Base-by-base conservation (phyloP, 768 basidiomycete species). In the Asterophora lycoperdoides region DNA sequence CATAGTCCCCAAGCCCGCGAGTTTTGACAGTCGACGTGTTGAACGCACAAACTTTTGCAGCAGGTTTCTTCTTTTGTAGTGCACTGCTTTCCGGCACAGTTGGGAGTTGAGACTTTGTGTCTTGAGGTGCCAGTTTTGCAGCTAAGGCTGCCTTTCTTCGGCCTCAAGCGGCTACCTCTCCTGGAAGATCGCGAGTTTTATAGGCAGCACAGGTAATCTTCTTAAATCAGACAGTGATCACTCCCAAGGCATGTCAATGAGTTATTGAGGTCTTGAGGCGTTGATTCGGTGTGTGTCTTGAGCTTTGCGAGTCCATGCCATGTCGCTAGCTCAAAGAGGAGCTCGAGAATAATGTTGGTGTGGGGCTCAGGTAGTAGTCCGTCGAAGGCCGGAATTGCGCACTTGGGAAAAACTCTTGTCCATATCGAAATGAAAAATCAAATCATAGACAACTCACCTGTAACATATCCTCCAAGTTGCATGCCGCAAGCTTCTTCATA, bases 1-100 rank as follows among this genome's bases (percentile, higher is more conserved):
- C 47, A 36, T 70, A 69, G 42, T 74, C 63, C 0, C 64, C 67
- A 0, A 75, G 46, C 0, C 64, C 54, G 52, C 71, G 69, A 0
- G 58, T 29, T 35, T 73, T 75, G 51, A 61, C 65, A 2, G 65
- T 72, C 0, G 14, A 13, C 0, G 70, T 30, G 34, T 64, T 68
- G 35, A 68, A 61, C n/a, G n/a, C n/a, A n/a, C n/a, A n/a, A n/a
- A n/a, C n/a, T n/a, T n/a, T n/a, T n/a, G n/a, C n/a, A n/a, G n/a
- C n/a, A n/a, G n/a, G n/a, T n/a, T n/a, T n/a, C n/a, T n/a, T n/a
- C n/a, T n/a, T n/a, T n/a, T n/a, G n/a, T n/a, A n/a, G n/a, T n/a
- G n/a, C n/a, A n/a, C n/a, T n/a, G n/a, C n/a, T n/a, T n/a, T n/a
- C n/a, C n/a, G n/a, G n/a, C n/a, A n/a, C n/a, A n/a, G n/a, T n/a